Evolutionary conservation across 805 yeast genomes (phyloP).

Genomic region (Myxozyma neotropica): DNA sequence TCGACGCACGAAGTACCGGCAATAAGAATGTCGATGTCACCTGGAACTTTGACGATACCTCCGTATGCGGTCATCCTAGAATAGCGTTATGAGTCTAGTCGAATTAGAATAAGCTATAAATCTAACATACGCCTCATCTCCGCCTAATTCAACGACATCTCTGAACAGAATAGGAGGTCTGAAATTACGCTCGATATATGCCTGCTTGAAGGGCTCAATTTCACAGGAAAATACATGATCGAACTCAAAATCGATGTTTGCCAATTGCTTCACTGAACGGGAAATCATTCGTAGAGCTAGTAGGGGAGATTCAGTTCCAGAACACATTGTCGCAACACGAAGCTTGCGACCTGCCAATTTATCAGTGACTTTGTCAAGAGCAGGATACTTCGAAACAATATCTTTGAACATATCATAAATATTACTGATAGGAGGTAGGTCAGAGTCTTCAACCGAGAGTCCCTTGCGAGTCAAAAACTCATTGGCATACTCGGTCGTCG

Average conservation of each 20-base stretch:
- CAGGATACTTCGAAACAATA: conserved; percentile 8
- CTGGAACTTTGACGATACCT: conserved; percentile 11
- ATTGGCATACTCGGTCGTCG: background rate
- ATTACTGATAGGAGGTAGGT: conserved; percentile 13
- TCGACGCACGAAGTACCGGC: conserved; percentile 27
- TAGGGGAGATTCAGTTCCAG: conserved; percentile 21
- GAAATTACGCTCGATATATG: conserved; percentile 22
- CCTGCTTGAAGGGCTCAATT: conserved; percentile 24
- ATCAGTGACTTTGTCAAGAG: background rate
- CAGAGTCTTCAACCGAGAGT: conserved; percentile 14
- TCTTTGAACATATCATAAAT: conserved; percentile 23
- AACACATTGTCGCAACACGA: conserved; percentile 26
- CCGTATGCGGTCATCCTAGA: conserved; percentile 19
- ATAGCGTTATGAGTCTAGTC: background rate
- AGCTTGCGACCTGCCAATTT: conserved; percentile 18
- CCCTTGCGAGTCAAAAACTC: conserved; percentile 16
- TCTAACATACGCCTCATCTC: conserved; percentile 11
- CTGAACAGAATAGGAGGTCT: conserved; percentile 18
- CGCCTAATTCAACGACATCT: conserved; percentile 21
- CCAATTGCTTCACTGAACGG: conserved; percentile 5
- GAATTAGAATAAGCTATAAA: background rate
- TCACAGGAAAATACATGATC: conserved; percentile 24
- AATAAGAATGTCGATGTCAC: conserved; percentile 17
- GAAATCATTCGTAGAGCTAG: conserved; percentile 19
- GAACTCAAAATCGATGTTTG: conserved; percentile 4